Conservation (phyloP, 805 yeast genomes). For the Metschnikowia colocasiae region DNA sequence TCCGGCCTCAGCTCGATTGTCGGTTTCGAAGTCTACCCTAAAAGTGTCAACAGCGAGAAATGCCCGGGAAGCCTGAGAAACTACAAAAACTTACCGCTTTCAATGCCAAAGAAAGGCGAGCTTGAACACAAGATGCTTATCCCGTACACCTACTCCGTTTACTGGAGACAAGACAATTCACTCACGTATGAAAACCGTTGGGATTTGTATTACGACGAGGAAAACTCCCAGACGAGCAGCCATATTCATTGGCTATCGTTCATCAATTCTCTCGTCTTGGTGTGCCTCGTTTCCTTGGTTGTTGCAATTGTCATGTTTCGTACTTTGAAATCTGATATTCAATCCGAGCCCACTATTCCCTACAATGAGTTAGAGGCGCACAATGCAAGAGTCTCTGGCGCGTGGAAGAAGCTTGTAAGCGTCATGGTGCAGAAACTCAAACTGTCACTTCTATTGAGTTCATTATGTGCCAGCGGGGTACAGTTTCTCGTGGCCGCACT, state of each 20-base stretch:
- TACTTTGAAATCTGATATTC: conserved; percentile 50
- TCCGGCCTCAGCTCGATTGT: conserved; percentile 56
- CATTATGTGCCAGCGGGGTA: conserved; percentile 68
- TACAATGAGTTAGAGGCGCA: conserved; percentile 6
- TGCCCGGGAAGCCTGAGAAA: conserved; percentile 75
- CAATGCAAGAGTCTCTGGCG: conserved; percentile 8
- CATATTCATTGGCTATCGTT: conserved; percentile 77
- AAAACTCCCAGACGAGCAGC: conserved; percentile 37
- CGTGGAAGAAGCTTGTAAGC: conserved; percentile 51
- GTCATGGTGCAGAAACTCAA: conserved; percentile 56
- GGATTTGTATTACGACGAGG: conserved; percentile 64
- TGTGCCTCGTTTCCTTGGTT: conserved; percentile 55
- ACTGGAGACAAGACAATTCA: conserved; percentile 78
- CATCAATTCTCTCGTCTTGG: conserved; percentile 65
- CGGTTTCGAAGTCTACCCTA: conserved; percentile 88
- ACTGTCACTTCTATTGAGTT: conserved; percentile 46
- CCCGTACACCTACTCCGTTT: conserved; percentile 81
- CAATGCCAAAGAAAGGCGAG: conserved; percentile 29
- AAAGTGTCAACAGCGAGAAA: conserved; percentile 59
- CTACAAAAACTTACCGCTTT: conserved; percentile 54
- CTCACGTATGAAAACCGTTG: conserved; percentile 67
- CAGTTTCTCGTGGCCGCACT: conserved; percentile 65
- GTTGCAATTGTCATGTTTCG: conserved; percentile 62
- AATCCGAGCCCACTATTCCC: conserved; percentile 27
- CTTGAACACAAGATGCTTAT: conserved; percentile 39